Evolutionary conservation across 441 rosid genomes (phyloP).

Genomic region (Erysimum cheiri): DNA sequence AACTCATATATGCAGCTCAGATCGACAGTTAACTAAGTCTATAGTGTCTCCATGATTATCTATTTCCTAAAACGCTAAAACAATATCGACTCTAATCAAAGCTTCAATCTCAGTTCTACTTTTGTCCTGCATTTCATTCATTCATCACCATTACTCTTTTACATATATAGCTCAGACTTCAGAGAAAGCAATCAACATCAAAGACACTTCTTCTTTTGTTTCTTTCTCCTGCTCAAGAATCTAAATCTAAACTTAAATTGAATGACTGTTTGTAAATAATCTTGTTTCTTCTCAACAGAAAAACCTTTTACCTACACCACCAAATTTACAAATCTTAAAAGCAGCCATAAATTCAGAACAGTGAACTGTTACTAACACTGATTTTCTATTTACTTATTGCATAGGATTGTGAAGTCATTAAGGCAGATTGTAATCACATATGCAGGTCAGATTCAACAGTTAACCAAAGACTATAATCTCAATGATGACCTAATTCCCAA

Average conservation of each 20-base stretch:
- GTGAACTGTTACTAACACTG: background rate
- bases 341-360: background rate
- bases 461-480: slow-evolving; percentile 10
- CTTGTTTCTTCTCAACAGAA: slow-evolving; percentile 9
- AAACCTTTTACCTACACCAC: background rate
- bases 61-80: slow-evolving; percentile 1
- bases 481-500: slow-evolving; percentile 8
- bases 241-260: background rate
- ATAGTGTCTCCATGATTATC: background rate
- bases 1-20: slow-evolving; percentile 18
- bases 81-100: background rate
- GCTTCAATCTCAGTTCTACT: background rate
- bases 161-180: too few relatives aligned
- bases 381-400: too few relatives aligned
- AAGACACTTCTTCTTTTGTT: slow-evolving; percentile 17
- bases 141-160: slow-evolving; percentile 2
- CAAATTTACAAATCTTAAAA: background rate
- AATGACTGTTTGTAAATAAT: background rate
- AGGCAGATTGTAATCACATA: background rate
- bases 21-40: background rate
- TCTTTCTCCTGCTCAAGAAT: slow-evolving; percentile 27
- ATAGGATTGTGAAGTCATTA: too few relatives aligned
- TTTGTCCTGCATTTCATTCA: slow-evolving; percentile 7
- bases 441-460: background rate
- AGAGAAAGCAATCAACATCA: slow-evolving; percentile 19